phyloP scores from a whole-genome alignment of 2,329 filamentous ascomycete genomes.

The Mycosphaerella sp. region DNA sequence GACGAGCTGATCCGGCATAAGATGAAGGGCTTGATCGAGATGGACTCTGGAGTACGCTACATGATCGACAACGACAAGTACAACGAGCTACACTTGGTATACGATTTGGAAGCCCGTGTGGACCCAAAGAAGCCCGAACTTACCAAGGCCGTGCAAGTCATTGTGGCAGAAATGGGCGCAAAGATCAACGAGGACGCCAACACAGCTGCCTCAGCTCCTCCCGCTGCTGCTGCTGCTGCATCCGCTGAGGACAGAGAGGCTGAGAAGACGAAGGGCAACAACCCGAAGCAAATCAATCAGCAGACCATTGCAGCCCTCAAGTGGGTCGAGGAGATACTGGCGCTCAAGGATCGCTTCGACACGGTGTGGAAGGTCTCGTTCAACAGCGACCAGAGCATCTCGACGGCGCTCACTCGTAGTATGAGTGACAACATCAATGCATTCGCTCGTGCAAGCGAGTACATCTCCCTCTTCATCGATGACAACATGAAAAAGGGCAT shows the following conservation, averaged over 20 bases:
- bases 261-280: conserved; percentile 47
- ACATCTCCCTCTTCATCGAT: conserved; percentile 92
- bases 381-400: conserved; percentile 65
- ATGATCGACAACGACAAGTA: conserved; percentile 90
- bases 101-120: conserved; percentile 69
- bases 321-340: conserved; percentile 89
- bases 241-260: conserved; percentile 45
- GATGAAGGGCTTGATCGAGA: conserved; percentile 71
- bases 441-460: conserved; percentile 78
- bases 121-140: conserved; percentile 67
- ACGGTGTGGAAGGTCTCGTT: conserved; percentile 69
- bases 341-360: conserved; percentile 85
- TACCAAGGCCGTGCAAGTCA: conserved; percentile 62
- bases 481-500: conserved; percentile 92
- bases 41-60: conserved; percentile 78
- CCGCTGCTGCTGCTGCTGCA: conserved; percentile 41
- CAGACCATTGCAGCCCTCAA: conserved; percentile 82
- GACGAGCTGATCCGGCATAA: conserved; percentile 70
- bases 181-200: conserved; percentile 69
- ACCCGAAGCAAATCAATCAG: conserved; percentile 54
- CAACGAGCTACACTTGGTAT: conserved; percentile 73
- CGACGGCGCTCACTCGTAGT: conserved; percentile 76
- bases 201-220: conserved; percentile 51
- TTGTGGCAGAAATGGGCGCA: conserved; percentile 71
- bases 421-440: conserved; percentile 91